phyloP scores from a whole-genome alignment of 2,329 filamentous ascomycete species.

The Monosporascus sp. region DNA sequence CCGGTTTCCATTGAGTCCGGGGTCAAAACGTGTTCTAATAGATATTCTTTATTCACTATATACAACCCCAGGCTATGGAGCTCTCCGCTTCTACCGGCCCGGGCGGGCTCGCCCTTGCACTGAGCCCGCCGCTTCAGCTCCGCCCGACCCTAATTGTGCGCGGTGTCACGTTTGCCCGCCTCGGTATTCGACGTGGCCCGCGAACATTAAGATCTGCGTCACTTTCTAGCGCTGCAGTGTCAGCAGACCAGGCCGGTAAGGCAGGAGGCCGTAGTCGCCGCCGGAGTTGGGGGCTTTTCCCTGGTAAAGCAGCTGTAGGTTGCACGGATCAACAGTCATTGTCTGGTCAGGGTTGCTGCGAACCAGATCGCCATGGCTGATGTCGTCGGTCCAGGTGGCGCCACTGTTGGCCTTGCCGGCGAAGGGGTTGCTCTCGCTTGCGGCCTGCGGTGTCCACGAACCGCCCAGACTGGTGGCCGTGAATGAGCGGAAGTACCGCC shows the following conservation, averaged over 20 bases:
- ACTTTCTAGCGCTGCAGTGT: constrained; percentile 31
- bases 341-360: constrained; percentile 56
- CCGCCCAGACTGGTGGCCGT: constrained; percentile 54
- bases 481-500: constrained; percentile 64
- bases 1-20: no score
- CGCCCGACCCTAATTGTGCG: no score
- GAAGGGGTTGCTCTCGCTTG: constrained; percentile 53
- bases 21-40: no score
- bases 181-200: no score
- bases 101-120: no score
- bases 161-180: no score
- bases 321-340: constrained; percentile 58
- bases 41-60: no score
- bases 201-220: no score
- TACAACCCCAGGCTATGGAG: no score
- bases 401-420: constrained; percentile 64
- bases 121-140: no score
- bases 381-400: constrained; percentile 61
- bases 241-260: constrained; percentile 52
- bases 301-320: constrained; percentile 61
- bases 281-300: constrained; percentile 40
- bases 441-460: constrained; percentile 53
- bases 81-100: no score
- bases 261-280: constrained; percentile 45
- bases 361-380: constrained; percentile 61